phyloP scores from a whole-genome alignment of 2,329 filamentous ascomycete species.

The Ascochyta clinopodiicola region DNA sequence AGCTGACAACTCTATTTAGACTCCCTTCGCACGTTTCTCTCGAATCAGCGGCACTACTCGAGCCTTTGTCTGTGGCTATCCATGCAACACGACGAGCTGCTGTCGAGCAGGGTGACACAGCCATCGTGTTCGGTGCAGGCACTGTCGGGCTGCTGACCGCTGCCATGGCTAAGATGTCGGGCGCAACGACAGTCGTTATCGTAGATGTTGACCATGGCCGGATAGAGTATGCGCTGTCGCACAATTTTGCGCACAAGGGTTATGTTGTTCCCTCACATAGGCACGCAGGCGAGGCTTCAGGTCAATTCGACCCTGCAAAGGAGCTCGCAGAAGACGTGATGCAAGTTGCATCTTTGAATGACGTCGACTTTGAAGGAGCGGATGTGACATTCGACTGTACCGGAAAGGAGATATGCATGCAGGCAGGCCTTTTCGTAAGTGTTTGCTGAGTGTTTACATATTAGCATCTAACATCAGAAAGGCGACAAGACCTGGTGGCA shows the following conservation, averaged over 20 bases:
- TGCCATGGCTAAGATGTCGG: conserved; percentile 51
- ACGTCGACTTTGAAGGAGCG: conserved; percentile 48
- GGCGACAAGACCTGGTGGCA: conserved; percentile 57
- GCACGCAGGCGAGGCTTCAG: conserved; percentile 35
- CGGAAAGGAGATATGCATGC: conserved; percentile 53
- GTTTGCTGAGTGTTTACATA: background rate
- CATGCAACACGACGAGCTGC: conserved; percentile 80
- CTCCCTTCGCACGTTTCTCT: conserved; percentile 49
- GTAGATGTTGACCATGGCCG: conserved; percentile 50
- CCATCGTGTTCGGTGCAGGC: conserved; percentile 85
- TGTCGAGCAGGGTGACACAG: conserved; percentile 75
- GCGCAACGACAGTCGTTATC: conserved; percentile 50
- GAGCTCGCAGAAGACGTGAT: conserved; percentile 46
- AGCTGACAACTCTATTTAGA: conserved; percentile 44
- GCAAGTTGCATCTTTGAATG: conserved; percentile 45
- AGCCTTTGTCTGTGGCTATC: conserved; percentile 81
- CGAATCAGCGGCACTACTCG: conserved; percentile 49
- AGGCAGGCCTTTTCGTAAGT: conserved; percentile 51
- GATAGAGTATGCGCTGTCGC: conserved; percentile 48
- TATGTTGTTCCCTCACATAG: conserved; percentile 40
- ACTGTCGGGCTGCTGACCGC: conserved; percentile 58
- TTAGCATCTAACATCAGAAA: conserved; percentile 26
- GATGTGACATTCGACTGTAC: conserved; percentile 53
- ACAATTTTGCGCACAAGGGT: conserved; percentile 50
- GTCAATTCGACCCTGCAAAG: conserved; percentile 45